Evolutionary conservation across 2,329 filamentous ascomycete species (phyloP).

Genomic region (Sarocladiaceae sp.): DNA sequence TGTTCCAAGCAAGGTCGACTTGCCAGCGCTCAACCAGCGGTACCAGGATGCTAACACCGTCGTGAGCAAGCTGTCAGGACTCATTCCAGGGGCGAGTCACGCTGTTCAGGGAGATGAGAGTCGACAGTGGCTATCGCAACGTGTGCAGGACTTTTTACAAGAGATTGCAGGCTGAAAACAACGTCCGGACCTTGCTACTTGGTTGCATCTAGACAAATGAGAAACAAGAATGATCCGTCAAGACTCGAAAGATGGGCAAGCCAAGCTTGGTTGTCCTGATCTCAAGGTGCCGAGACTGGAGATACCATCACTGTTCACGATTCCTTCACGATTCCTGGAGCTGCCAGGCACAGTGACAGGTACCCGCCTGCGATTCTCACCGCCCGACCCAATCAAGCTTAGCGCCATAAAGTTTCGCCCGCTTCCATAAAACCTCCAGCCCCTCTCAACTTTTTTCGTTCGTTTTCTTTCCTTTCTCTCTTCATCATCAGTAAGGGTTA

Average conservation of each 20-base stretch:
- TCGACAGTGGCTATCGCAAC: slow-evolving; percentile 44
- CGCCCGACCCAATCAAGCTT: neutral
- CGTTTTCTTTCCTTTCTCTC: slow-evolving; percentile 31
- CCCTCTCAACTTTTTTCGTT: slow-evolving; percentile 14
- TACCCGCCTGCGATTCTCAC: neutral
- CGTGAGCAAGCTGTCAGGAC: slow-evolving; percentile 46
- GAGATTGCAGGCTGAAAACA: neutral
- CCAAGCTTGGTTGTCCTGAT: no score
- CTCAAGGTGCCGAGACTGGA: no score
- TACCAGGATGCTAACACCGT: slow-evolving; percentile 48
- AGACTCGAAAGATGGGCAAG: no score
- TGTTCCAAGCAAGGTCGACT: slow-evolving; percentile 55
- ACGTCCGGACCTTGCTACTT: neutral
- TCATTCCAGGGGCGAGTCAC: slow-evolving; percentile 50
- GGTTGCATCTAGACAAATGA: neutral
- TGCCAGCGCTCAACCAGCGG: slow-evolving; percentile 48
- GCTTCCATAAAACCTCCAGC: slow-evolving; percentile 10
- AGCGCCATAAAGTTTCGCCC: slow-evolving; percentile 1
- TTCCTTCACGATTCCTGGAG: no score
- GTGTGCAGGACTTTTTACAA: slow-evolving; percentile 42
- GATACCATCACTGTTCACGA: no score
- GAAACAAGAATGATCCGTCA: no score
- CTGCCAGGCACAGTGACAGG: neutral
- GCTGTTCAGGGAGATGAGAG: slow-evolving; percentile 41
- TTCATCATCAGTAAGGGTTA: slow-evolving; percentile 42